These are phyloP conservation scores for Cetradonia linearis DNA, from an alignment of 495 filamentous ascomycete species.

Conservation along the genomic window DNA sequence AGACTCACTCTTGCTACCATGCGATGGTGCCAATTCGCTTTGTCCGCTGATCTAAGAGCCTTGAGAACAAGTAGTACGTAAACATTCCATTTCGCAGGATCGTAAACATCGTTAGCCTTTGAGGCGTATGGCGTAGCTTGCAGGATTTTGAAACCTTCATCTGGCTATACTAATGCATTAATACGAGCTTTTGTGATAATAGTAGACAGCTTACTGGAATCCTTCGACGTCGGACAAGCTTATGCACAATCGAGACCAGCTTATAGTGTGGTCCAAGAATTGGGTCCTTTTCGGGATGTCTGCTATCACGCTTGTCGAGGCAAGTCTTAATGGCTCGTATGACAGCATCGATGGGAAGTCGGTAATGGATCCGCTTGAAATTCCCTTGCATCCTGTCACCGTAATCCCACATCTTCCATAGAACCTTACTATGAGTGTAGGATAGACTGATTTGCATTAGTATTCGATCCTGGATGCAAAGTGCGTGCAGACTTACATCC, in stretches of 20 bases:
- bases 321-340: constrained; percentile 64
- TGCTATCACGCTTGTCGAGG: constrained; percentile 68
- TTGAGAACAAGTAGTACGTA: constrained; percentile 66
- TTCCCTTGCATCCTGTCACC: constrained; percentile 41
- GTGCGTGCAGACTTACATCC: constrained; percentile 53
- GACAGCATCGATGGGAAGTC: constrained; percentile 58
- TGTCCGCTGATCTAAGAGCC: constrained; percentile 72
- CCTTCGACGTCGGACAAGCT: constrained; percentile 47
- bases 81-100: constrained; percentile 57
- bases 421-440: constrained; percentile 87
- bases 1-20: constrained; percentile 59
- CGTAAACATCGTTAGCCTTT: constrained; percentile 39
- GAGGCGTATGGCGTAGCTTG: constrained; percentile 45
- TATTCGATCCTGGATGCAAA: neutral
- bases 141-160: constrained; percentile 45
- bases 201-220: constrained; percentile 30
- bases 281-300: constrained; percentile 52
- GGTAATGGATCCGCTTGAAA: constrained; percentile 38
- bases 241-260: constrained; percentile 76
- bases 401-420: constrained; percentile 84
- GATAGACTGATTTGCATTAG: constrained; percentile 29
- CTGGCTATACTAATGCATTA: constrained; percentile 28
- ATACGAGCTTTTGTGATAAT: neutral
- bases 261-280: constrained; percentile 96
- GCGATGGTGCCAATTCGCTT: constrained; percentile 94